These are phyloP conservation scores for Yamadazyma epiphylla DNA, from an alignment of 1,139 yeast species.

Conservation along the genomic window DNA sequence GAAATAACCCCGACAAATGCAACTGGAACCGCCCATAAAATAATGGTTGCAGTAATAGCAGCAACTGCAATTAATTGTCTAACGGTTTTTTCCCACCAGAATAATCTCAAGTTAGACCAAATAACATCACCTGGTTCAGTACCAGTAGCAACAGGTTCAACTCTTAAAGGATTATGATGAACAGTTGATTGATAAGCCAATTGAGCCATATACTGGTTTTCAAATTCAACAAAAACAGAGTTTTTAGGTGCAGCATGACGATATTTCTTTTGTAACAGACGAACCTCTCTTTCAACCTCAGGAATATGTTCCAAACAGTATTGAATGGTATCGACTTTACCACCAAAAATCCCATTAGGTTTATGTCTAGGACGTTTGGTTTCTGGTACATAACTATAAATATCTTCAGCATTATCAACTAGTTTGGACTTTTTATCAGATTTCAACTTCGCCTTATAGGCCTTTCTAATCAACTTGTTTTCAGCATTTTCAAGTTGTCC, in stretches of 20 bases:
- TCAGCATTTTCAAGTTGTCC: slow-evolving; percentile 67
- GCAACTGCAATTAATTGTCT: slow-evolving; percentile 58
- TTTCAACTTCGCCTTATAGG: slow-evolving; percentile 60
- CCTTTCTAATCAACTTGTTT: slow-evolving; percentile 52
- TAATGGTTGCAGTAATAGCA: slow-evolving; percentile 54
- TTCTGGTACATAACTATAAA: slow-evolving; percentile 65
- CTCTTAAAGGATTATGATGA: slow-evolving; percentile 52
- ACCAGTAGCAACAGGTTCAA: slow-evolving; percentile 50
- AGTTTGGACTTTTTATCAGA: slow-evolving; percentile 56
- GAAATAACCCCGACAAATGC: slow-evolving; percentile 81
- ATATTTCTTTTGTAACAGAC: slow-evolving; percentile 45
- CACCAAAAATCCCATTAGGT: slow-evolving; percentile 47
- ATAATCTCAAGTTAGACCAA: slow-evolving; percentile 71
- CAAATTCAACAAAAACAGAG: slow-evolving; percentile 67
- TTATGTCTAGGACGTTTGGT: slow-evolving; percentile 75
- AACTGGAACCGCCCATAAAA: slow-evolving; percentile 85
- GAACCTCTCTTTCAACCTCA: slow-evolving; percentile 52
- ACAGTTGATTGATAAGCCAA: slow-evolving; percentile 59
- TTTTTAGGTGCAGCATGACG: slow-evolving; percentile 44
- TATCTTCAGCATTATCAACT: slow-evolving; percentile 47
- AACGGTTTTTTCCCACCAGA: slow-evolving; percentile 78
- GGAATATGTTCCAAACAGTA: slow-evolving; percentile 55
- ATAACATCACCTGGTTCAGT: slow-evolving; percentile 58
- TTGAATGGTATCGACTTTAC: slow-evolving; percentile 60
- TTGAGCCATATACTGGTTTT: slow-evolving; percentile 68